phyloP scores from a whole-genome alignment of 164 flowering plant genomes.

The Vitis vinifera region DNA sequence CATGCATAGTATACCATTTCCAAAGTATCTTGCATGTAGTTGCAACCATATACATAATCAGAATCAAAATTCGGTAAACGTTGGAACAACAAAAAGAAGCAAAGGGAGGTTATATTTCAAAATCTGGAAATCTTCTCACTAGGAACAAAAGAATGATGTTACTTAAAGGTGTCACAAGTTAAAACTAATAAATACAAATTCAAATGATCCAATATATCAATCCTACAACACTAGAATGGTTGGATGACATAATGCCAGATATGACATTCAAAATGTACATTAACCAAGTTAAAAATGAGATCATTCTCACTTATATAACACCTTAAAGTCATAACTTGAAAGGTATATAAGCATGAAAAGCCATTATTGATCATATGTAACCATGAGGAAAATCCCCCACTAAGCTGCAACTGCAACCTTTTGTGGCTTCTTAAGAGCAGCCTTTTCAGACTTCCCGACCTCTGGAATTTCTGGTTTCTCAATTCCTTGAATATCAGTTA shows the following conservation, averaged over 20 bases:
- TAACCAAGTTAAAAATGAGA: slow-evolving; percentile 8
- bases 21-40: no score
- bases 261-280: slow-evolving; percentile 14
- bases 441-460: slow-evolving; percentile 25
- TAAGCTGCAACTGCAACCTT: slow-evolving; percentile 56
- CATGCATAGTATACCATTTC: no score
- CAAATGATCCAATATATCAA: slow-evolving; percentile 7
- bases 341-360: background rate
- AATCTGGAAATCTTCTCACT: background rate
- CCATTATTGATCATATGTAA: background rate
- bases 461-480: slow-evolving; percentile 50
- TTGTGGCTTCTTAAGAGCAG: slow-evolving; percentile 31
- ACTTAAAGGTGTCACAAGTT: slow-evolving; percentile 6
- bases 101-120: background rate
- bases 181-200: slow-evolving; percentile 6
- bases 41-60: no score
- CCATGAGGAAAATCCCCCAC: slow-evolving; percentile 2
- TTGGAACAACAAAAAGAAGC: no score
- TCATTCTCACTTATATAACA: background rate
- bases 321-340: slow-evolving; percentile 3
- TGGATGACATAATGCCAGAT: background rate
- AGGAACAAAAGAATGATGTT: slow-evolving; percentile 11
- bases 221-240: slow-evolving; percentile 9
- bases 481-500: slow-evolving; percentile 79
- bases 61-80: no score